Base-by-base conservation (phyloP, 371 early-diverging fungal genomes). In the Chytridium lagenaria region DNA sequence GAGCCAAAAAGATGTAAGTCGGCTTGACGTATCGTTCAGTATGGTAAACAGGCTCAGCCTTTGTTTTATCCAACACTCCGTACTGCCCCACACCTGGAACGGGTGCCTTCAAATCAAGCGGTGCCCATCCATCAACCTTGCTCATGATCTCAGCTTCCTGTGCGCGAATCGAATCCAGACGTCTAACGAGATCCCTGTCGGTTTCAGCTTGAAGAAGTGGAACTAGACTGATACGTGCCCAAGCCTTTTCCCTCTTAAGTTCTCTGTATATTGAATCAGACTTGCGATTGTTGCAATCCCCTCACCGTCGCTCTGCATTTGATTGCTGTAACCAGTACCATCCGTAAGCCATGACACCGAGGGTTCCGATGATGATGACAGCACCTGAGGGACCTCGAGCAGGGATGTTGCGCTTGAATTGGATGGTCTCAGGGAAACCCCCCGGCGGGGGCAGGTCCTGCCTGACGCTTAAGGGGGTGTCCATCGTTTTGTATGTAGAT, bases 201-300 rank as follows among this genome's bases (percentile, higher is more conserved):
- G 91, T 80, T 86, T 98, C 98, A 63, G 98, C 97, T 73, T 93
- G 92, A 66, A 97, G 87, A 75, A 97, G 77, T 3, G 98, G 98
- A 19, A 81, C 78, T 22, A 85, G 80, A 50, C 68, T 39, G 76
- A 98, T 93, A 52, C 98, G 91, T 59, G 92, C 82, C 98, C 98
- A 98, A 37, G 91, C 87, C 77, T 95, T 94, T 83, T 97, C 98
- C 74, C 97, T 91, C 69, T 91, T 89, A 33, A 96, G 86, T 79
- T 98, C 98, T 69, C 97, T 95, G 79, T 44, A 44, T 44, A 19
- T 22, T 22, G 44, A 34, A 5, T 28, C 23, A 39, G 16, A 31
- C 7, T 49, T 16, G 52, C 12, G 16, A 57, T 26, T 26, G 31
- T 67, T 49, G 23, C 31, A 16, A 31, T 40, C 28, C 40, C 40